A percentile compares a stretch with the other conserved stretches of the same genome.
Conservation (phyloP, 1,284 basidiomycete species). For the Trametes polyzona region DNA sequence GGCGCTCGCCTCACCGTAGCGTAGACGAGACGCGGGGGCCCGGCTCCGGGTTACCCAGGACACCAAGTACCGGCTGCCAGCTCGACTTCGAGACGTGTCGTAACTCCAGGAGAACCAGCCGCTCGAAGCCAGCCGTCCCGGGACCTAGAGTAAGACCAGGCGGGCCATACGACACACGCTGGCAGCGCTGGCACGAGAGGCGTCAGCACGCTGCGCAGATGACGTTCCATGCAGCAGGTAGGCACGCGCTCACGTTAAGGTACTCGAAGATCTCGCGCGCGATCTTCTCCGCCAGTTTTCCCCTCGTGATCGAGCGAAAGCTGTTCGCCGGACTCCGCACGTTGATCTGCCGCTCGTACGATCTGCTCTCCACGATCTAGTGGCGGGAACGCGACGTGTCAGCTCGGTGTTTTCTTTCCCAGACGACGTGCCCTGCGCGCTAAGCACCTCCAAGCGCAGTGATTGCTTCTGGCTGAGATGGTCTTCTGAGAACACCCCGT, state of each 20-base stretch:
- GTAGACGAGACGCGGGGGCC: too few relatives aligned
- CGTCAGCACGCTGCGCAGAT: neutral
- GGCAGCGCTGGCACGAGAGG: constrained; percentile 3
- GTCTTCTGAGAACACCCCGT: constrained; percentile 14
- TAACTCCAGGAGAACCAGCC: constrained; percentile 24
- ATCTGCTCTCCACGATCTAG: constrained; percentile 11
- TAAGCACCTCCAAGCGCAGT: constrained; percentile 17
- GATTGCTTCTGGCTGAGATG: constrained; percentile 23
- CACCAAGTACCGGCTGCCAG: constrained; percentile 27
- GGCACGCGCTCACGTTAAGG: constrained; percentile 11
- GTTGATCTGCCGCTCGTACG: constrained; percentile 23
- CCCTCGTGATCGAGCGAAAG: constrained; percentile 16
- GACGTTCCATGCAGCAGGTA: neutral
- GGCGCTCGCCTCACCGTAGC: too few relatives aligned
- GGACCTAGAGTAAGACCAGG: constrained; percentile 10
- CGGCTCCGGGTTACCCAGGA: constrained; percentile 9
- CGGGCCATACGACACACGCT: neutral
- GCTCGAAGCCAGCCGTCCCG: constrained; percentile 13
- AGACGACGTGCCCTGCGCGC: neutral
- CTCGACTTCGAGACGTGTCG: constrained; percentile 25
- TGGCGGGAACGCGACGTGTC: neutral
- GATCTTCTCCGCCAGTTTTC: constrained; percentile 20
- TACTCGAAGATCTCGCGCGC: constrained; percentile 22
- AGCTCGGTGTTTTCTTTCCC: neutral
- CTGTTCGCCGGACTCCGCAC: constrained; percentile 17